A percentile compares a stretch with the other conserved stretches of the same genome.
phyloP scores from a whole-genome alignment of 768 basidiomycete genomes.

The Agaricus subrufescens region DNA sequence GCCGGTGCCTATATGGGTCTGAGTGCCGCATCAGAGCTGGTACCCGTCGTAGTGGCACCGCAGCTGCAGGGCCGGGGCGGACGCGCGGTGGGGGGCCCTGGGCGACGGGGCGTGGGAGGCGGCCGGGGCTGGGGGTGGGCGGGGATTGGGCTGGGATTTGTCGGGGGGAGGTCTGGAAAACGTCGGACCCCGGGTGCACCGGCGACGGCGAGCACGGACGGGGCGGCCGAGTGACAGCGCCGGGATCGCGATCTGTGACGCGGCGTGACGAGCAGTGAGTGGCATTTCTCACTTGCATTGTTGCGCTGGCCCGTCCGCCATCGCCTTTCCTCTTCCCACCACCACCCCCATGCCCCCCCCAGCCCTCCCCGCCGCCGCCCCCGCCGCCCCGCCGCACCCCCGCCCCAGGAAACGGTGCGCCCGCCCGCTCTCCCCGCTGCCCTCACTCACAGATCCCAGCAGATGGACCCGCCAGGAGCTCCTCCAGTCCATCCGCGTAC shows the following conservation, averaged over 20 bases:
- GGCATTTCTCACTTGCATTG: conserved; percentile 30
- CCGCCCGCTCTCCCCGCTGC: not conserved
- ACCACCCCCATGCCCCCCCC: conserved; percentile 26
- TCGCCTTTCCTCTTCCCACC: conserved; percentile 42
- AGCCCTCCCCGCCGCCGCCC: conserved; percentile 11
- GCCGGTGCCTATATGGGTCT: too few species aligned
- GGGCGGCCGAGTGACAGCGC: not conserved
- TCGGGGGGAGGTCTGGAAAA: not conserved
- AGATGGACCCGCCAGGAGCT: conserved; percentile 48
- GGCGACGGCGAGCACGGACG: conserved; percentile 5
- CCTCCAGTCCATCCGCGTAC: conserved; percentile 43
- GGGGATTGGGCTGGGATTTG: not conserved
- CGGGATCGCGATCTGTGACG: not conserved
- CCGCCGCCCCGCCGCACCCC: conserved; percentile 17
- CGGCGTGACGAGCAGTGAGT: conserved; percentile 4
- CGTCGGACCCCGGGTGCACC: not conserved
- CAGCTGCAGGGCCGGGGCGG: too few species aligned
- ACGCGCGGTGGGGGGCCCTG: too few species aligned
- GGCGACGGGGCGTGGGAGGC: too few species aligned
- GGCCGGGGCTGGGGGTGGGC: not conserved
- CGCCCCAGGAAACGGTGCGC: conserved; percentile 32
- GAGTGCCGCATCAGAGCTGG: not conserved
- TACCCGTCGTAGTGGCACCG: too few species aligned
- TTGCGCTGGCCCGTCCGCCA: conserved; percentile 35
- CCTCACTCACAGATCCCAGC: conserved; percentile 27